phyloP scores from a whole-genome alignment of 306 rosid species.

The Psophocarpus tetragonolobus region DNA sequence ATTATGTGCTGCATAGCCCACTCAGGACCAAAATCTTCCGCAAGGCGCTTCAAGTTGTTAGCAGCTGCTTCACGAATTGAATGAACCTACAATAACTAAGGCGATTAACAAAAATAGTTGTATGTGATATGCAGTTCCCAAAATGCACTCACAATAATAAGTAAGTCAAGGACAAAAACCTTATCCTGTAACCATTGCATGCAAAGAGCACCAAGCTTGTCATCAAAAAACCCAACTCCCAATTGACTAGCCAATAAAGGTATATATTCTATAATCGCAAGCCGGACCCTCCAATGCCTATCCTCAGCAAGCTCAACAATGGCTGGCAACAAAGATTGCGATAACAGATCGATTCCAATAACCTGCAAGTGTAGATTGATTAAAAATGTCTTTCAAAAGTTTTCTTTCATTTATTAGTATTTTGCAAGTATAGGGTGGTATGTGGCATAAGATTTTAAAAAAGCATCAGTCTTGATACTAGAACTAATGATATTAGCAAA shows the following conservation, averaged over 20 bases:
- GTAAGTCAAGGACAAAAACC: conserved; percentile 52
- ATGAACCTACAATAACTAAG: conserved; percentile 58
- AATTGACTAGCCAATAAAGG: conserved; percentile 95
- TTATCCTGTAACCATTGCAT: conserved; percentile 99
- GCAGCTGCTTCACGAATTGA: conserved; percentile 99
- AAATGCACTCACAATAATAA: neutral
- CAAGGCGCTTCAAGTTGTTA: conserved; percentile 95
- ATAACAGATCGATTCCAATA: conserved; percentile 91
- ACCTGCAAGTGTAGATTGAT: conserved; percentile 57
- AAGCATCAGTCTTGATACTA: neutral
- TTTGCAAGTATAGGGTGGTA: neutral
- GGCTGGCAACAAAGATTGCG: conserved; percentile 96
- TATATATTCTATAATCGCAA: conserved; percentile 94
- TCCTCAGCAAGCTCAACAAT: conserved; percentile 99
- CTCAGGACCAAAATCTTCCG: conserved; percentile 97
- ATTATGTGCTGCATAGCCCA: conserved; percentile 99
- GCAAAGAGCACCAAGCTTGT: conserved; percentile 96
- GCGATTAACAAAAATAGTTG: conserved; percentile 25
- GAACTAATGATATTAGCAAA: neutral
- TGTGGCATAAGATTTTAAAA: neutral
- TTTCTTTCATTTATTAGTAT: neutral
- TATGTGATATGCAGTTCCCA: neutral
- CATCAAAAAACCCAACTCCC: conserved; percentile 96
- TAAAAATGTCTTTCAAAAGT: conserved; percentile 16
- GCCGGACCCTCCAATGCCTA: conserved; percentile 98